These are phyloP conservation scores for Komagataella mondaviorum DNA, from an alignment of 805 yeast genomes.

Conservation along the genomic window DNA sequence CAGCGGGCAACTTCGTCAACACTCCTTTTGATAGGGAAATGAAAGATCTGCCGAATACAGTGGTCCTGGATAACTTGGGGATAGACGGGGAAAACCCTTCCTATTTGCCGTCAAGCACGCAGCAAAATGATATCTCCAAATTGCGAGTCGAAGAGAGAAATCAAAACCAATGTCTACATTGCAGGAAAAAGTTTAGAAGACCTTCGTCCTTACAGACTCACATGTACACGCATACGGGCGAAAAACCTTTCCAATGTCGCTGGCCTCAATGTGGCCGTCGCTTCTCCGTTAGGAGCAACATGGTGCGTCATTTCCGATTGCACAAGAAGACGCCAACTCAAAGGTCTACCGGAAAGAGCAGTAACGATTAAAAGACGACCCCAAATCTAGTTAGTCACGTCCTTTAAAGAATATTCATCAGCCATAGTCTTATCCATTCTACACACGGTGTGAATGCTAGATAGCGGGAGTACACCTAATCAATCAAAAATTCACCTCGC, in stretches of 20 bases:
- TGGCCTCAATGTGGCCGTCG: constrained; percentile 55
- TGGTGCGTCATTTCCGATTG: constrained; percentile 65
- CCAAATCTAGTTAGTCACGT: neutral
- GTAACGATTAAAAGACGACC: neutral
- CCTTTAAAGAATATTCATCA: too few relatives aligned
- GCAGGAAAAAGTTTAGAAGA: constrained; percentile 68
- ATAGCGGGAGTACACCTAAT: neutral
- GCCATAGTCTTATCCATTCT: neutral
- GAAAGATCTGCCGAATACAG: neutral
- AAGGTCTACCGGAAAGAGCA: neutral
- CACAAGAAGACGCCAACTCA: constrained; percentile 21
- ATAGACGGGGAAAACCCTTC: neutral
- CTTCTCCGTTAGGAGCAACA: constrained; percentile 68
- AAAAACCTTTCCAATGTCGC: constrained; percentile 50
- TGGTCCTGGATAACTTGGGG: neutral
- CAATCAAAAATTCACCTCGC: neutral
- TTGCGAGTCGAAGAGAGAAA: neutral
- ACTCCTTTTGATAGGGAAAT: neutral
- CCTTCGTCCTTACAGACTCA: constrained; percentile 78
- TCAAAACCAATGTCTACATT: constrained; percentile 11
- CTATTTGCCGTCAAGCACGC: neutral
- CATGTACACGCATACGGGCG: constrained; percentile 71
- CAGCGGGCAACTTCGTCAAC: neutral
- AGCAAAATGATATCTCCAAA: neutral
- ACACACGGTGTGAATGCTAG: neutral